Base-by-base conservation (phyloP, 1,284 basidiomycete genomes). In the Sutorius eximius region DNA sequence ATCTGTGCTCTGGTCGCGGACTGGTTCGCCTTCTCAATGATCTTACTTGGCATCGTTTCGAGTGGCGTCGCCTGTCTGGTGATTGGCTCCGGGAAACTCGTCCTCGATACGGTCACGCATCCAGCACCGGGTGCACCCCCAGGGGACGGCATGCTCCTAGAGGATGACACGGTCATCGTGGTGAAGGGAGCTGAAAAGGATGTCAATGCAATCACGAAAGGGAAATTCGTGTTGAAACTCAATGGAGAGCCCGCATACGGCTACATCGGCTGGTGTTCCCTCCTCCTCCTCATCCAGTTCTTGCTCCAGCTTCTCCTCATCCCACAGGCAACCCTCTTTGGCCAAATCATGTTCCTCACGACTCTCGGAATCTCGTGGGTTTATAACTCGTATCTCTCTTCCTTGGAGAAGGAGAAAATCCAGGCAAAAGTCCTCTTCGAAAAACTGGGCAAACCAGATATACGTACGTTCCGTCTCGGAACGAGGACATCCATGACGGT, bases 351-450 rank as follows among this genome's bases (percentile, higher is more conserved):
- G 64, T 71, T 71, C 46, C 52, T 71, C 22, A 29, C 37, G 0
- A 59, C 70, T 0, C 60, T 71, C 3, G 64, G 59, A 1, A 61
- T 70, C 9, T 73, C 69, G 4, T 71, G 69, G 69, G 49, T 9
- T 3, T 71, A 72, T 42, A 73, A 70, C 38, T 64, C 63, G 2
- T 71, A 61, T 24, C 57, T 71, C 22, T 70, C 69, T 6, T 71
- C 71, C 2, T 42, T 71, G 27, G 66, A 72, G 51, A 64, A 65
- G 40, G 69, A 73, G 36, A 61, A 59, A 20, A 61, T 73, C 3
- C 69, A 71, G 41, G 56, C 50, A 10, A 38, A 61, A 0, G 38
- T 71, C 20, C 53, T 68, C 27, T 60, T 67, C 51, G 47, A 52
- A 27, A 59, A 53, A 34, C 54, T 67, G 1, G 59, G 61, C 0